phyloP scores from a whole-genome alignment of 192 early-diverging fungal species.

The Entrophospora sp. region DNA sequence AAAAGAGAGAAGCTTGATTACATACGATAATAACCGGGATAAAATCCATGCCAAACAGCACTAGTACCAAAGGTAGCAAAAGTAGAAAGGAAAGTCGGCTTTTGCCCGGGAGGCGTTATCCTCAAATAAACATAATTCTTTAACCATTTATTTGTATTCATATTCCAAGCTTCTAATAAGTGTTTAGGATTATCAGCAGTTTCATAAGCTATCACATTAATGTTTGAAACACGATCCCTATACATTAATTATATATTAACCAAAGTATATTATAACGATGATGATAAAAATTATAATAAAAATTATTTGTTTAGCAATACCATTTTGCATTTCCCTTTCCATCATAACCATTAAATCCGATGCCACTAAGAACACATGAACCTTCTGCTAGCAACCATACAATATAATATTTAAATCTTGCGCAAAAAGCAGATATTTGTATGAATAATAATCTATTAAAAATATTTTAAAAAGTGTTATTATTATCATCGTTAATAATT shows the following conservation, averaged over 20 bases:
- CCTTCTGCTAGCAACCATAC: constrained; percentile 90
- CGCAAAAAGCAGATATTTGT: constrained; percentile 47
- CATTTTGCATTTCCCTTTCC: constrained; percentile 48
- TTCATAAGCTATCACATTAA: constrained; percentile 68
- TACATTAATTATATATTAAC: background rate
- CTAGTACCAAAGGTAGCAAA: constrained; percentile 72
- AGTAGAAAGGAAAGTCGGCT: constrained; percentile 51
- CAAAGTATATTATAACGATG: too few species aligned
- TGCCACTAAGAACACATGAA: constrained; percentile 69
- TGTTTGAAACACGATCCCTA: constrained; percentile 56
- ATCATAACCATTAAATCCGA: constrained; percentile 71
- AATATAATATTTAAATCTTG: constrained; percentile 76
- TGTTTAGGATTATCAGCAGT: constrained; percentile 64
- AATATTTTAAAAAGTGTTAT: background rate
- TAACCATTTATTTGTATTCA: constrained; percentile 82
- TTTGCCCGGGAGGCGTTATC: constrained; percentile 39
- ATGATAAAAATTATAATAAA: too few species aligned
- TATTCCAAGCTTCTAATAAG: constrained; percentile 83
- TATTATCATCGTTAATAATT: too few species aligned
- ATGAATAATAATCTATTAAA: constrained; percentile 46
- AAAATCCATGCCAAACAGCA: constrained; percentile 96
- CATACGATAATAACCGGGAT: constrained; percentile 73
- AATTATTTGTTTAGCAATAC: too few species aligned
- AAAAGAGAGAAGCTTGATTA: constrained; percentile 26
- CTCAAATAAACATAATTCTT: constrained; percentile 77